These are phyloP conservation scores for Massariosphaeria phaeospora DNA, from an alignment of 495 filamentous ascomycete species.

Conservation along the genomic window DNA sequence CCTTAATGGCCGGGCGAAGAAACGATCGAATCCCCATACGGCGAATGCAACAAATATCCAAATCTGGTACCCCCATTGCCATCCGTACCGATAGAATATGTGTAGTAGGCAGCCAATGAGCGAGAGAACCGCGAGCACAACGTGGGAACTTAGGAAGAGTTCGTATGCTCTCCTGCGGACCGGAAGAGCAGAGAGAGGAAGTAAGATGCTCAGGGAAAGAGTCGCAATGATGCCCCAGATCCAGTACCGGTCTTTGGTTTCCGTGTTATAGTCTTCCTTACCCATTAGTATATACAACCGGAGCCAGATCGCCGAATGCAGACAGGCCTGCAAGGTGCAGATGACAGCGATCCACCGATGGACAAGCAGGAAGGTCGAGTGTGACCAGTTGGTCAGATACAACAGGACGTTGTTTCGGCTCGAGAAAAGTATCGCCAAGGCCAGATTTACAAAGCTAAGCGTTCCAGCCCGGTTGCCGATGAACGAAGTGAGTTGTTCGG, in stretches of 20 bases:
- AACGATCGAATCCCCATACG: constrained; percentile 3
- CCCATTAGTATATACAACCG: constrained; percentile 21
- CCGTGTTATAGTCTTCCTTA: constrained; percentile 29
- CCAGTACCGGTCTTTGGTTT: constrained; percentile 36
- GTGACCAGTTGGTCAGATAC: constrained; percentile 46
- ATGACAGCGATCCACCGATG: constrained; percentile 50
- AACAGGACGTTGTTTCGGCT: constrained; percentile 47
- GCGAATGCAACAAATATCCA: constrained; percentile 43
- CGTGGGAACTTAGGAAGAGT: constrained; percentile 43
- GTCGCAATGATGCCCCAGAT: constrained; percentile 45
- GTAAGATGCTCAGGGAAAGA: constrained; percentile 23
- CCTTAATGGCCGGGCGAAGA: constrained; percentile 6
- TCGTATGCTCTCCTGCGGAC: constrained; percentile 42
- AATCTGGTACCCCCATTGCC: constrained; percentile 40
- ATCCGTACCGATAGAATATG: constrained; percentile 28
- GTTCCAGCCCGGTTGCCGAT: constrained; percentile 8
- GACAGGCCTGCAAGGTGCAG: constrained; percentile 38
- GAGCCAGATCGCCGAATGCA: constrained; percentile 39
- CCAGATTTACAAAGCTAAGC: constrained; percentile 18
- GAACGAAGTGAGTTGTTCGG: background rate
- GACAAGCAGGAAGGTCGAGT: constrained; percentile 45
- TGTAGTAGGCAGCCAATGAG: constrained; percentile 47
- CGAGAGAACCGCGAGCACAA: constrained; percentile 40
- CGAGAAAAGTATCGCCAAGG: constrained; percentile 42
- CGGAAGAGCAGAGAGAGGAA: constrained; percentile 24